Base-by-base conservation (phyloP, 2,329 filamentous ascomycete genomes). In the Tolypocladium amazonense region DNA sequence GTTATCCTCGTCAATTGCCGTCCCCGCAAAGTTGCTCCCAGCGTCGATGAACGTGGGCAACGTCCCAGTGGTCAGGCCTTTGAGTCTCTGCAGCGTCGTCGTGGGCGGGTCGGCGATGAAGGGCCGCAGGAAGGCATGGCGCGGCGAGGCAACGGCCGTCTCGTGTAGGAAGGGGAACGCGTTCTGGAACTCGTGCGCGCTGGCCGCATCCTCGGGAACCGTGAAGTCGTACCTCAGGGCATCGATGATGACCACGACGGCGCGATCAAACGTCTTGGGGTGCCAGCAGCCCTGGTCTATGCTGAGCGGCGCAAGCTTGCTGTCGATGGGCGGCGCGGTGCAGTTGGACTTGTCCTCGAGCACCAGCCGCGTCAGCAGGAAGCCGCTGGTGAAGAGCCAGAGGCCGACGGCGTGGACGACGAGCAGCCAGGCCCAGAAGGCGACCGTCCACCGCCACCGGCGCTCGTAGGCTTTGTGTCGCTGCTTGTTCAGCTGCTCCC, bases 91-190 rank as follows among this genome's bases (percentile, higher is more conserved):
- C 61, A 97, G 77, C 8, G 94, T 99, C 7, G 92, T 88, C 4
- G 94, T 99, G 8, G 94, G 94, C 41, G 94, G 93, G 70, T 99
- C 94, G 45, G 94, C 94, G 69, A 99, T 97, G 73, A 99, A 99
- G 0, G 94, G 94, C 33, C 92, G 81, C 56, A 99, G 78, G 69
- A 99, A 90, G 0, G 94, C 92, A 72, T 96, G 90, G 59, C 87
- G 78, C 0, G 94, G 94, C 55, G 83, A 80, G 60, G 84, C 77
- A 60, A 86, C 76, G 0, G 93, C 88, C 14, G 88, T 92, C 68
- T 96, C 90, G 76, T 97, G 88, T 33, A 97, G 77, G 58, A 96
- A 84, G 0, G 92, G 90, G 39, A 99, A 83, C 7, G 92, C 88
- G 71, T 99, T 89, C 73, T 97, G 92, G 72, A 90, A 99, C 30